Base-by-base conservation (phyloP, 176 grass and related monocot genomes). In the Oryza meyeriana region DNA sequence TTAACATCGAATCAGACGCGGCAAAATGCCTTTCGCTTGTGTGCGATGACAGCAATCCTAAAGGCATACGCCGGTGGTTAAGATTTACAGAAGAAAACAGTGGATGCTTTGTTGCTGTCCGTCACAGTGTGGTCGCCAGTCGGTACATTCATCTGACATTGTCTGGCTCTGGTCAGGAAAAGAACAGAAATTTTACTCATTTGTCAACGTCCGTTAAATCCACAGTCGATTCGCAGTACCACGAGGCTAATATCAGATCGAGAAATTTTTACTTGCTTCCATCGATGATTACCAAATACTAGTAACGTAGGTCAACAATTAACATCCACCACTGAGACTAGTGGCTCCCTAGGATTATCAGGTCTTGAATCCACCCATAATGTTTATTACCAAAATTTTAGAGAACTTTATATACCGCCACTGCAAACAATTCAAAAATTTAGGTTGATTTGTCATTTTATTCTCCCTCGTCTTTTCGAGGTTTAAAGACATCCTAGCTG, bases 51-150 rank as follows among this genome's bases (percentile, higher is more conserved):
- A 22, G 26, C 59, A 29, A 52, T 74, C 38, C 9, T 58, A 61
- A 86, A 80, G 66, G 42, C 42, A 33, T 36, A 36, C 59, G 48
- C 18, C 4, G 76, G 59, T 40, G 1, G 84, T 22, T 73, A 30
- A 10, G 30, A 72, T 36, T 64, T 17, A 29, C 64, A 66, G 68
- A 42, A 41, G 59, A 52, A 13, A 66, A 85, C 65, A 57, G 76
- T 40, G 33, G 24, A 7, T 8, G 33, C 7, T 55, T 40, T 64
- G 61, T 64, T 28, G 26, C 27, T 64, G n/a, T 64, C 24, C 13
- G 25, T 58, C 55, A 3, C 55, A 3, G 55, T 24, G 5, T 6
- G 17, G 5, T 52, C 17, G 17, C 48, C 4, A 20, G 17, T 14
- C 26, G 42, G 65, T 59, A 44, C 65, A 52, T 8, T 68, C 33